Evolutionary conservation across 345 rosid species (phyloP), one percentile per base, ranked within the genome.

Genomic region (Bruguiera gymnorhiza): DNA sequence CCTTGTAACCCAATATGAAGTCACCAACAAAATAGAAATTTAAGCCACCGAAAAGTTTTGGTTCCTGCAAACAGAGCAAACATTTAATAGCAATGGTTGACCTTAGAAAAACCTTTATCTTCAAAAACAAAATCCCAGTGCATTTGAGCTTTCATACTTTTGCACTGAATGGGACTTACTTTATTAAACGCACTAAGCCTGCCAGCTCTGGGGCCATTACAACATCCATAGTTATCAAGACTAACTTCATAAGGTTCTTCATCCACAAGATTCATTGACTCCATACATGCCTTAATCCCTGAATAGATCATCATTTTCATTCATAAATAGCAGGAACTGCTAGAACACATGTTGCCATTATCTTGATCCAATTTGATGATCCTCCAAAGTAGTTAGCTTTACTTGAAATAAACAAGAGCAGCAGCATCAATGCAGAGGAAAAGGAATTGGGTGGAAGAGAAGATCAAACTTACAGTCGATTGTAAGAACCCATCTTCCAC

Each of bases 251-350:
- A 93, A 62, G 81, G 74, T 70, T 89, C 98, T 80, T 93, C 97
- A 55, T 69, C 70, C 50, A 86, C 86, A 23, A 75, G 80, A 61
- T 8, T 32, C 76, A 46, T 78, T 57, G 86, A 83, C 74, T 83
- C 81, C 84, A 87, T 75, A 81, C 96, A 89, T 58, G 89, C 89
- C 76, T 84, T 86, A 65, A 93, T 82, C 97, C 98, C 98, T 93
- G 82, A 70, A 68, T 72, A 67, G 16, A 7, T 19, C 16, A 74
- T 31, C 27, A 27, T 36, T 27, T 7, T 21, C 26, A 57, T 39
- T 19, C 3, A 62, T 71, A 16, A 60, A 62, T 10, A 48, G 6
- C 16, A 4, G 39, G n/a, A 57, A 23, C 18, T 65, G 61, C 20
- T 13, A 26, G 11, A 56, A 29, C 19, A 26, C 43, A 65, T 50